Evolutionary conservation across 176 grass and related monocot species (phyloP), one percentile per base, ranked within the genome.

Genomic region (Carex myosuroides): DNA sequence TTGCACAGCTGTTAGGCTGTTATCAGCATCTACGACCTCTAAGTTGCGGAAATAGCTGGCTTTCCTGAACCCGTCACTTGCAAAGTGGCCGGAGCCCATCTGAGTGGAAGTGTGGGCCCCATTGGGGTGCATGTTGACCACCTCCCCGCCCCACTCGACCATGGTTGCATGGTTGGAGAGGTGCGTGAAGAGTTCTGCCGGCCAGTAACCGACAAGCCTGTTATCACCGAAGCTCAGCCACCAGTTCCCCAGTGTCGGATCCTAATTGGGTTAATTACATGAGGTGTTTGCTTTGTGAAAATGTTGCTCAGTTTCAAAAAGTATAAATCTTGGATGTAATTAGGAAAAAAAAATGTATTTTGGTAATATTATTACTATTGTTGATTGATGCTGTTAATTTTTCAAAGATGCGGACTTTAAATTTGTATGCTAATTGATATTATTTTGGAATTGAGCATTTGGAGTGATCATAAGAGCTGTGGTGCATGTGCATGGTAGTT

Each of bases 141-240:
- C 92, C 87, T 98, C 95, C 50, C 95, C 95, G 42, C 95, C 95
- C 95, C 95, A 98, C 62, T 98, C 92, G 10, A 98, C 92, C 95
- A 98, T 94, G 22, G 86, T 94, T 22, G 95, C 95, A 70, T 93
- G 92, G 82, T 91, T 92, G 0, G 95, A 92, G 0, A 98, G 84
- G 88, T 94, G 95, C 2, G 92, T 98, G 91, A 98, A 98, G 3
- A 98, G 92, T 82, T 94, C 84, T 6, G 90, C 90, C 3, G 95
- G 95, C 95, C 95, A 98, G 86, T 98, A 98, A 3, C 95, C 95
- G 1, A 98, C 95, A 0, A 98, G 90, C 81, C 83, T 72, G 55
- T 82, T 85, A 16, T 85, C 89, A 0, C 92, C 95, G 81, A 91
- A 98, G 85, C 95, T 93, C 79, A 98, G 87, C 95, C 95, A 98